These are phyloP conservation scores for Camillea tinctor DNA, from an alignment of 2,329 filamentous ascomycete species.

Conservation along the genomic window DNA sequence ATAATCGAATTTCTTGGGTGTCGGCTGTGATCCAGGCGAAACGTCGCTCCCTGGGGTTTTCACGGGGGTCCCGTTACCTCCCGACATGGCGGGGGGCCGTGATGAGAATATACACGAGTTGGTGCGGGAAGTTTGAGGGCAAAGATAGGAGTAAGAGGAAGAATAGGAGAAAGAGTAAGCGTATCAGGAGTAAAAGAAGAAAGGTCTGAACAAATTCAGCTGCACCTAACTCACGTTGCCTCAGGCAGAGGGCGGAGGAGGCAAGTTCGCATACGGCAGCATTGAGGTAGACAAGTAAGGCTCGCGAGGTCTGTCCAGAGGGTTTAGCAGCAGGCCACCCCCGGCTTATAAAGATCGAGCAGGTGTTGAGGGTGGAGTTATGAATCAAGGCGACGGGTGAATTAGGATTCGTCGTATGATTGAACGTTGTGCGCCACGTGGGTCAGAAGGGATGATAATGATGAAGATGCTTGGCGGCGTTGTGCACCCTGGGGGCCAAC, in stretches of 20 bases:
- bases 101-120: no score
- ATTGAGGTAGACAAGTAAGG: conserved; percentile 30
- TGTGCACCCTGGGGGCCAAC: not conserved
- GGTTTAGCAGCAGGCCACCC: not conserved
- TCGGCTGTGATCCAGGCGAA: conserved; percentile 29
- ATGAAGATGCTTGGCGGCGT: not conserved
- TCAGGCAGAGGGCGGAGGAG: conserved; percentile 43
- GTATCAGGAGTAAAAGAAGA: conserved; percentile 1
- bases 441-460: not conserved
- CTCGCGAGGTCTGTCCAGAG: not conserved
- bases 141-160: conserved; percentile 8
- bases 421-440: not conserved
- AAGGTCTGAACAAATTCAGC: not conserved
- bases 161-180: not conserved
- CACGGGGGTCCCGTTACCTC: conserved; percentile 18
- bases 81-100: conserved; percentile 26
- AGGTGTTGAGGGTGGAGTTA: no score
- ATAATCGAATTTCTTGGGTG: conserved; percentile 26
- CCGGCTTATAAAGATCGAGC: not conserved
- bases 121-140: no score
- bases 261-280: conserved; percentile 36
- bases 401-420: not conserved
- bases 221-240: conserved; percentile 41
- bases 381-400: not conserved
- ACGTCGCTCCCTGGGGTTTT: conserved; percentile 27